Evolutionary conservation across 345 rosid genomes (phyloP), one percentile per base, ranked within the genome.

Genomic region (Pseudoturritis turrita): DNA sequence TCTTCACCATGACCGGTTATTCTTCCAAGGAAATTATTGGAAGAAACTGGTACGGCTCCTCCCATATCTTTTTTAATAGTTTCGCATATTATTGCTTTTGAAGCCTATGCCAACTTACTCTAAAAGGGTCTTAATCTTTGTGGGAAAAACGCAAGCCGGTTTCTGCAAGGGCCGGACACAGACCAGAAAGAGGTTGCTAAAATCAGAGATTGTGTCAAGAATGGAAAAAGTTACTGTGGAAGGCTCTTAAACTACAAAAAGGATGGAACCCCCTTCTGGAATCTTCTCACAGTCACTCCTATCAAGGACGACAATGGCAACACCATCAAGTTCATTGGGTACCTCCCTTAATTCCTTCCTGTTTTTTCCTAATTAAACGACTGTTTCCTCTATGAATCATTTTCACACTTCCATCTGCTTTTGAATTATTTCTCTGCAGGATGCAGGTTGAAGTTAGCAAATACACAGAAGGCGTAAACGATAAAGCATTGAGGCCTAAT

Each of bases 381-480:
- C 10, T 21, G 62, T 50, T 25, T 64, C 50, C 68, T 64, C 41
- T 46, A 49, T 41, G 46, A 37, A 55, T 13, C 39, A 19, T 61
- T 47, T 21, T 18, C 58, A 61, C 43, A 31, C 56, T 62, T 25
- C 36, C 58, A 40, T 47, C 2, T 60, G 25, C 26, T 58, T 31
- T 55, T n/a, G 3, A 6, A 44, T 73, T 9, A 11, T 52, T 45
- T 62, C 47, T 51, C 23, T 65, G 75, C 87, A 94, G 98, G 70
- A 95, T 95, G 99, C 99, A 95, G 86, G 99, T 95, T 52, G 96
- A 89, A 83, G 97, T 91, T 63, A 95, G 96, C 88, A 95, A 95
- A 72, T 85, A 85, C 80, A 95, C 96, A 0, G 99, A 95, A 84
- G 99, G 99, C 11, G 53, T 85, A 33, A 81, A 80, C 31, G 88